These are phyloP conservation scores for Bonia amplexicaulis DNA, from an alignment of 176 grass and related monocot genomes.

Conservation along the genomic window DNA sequence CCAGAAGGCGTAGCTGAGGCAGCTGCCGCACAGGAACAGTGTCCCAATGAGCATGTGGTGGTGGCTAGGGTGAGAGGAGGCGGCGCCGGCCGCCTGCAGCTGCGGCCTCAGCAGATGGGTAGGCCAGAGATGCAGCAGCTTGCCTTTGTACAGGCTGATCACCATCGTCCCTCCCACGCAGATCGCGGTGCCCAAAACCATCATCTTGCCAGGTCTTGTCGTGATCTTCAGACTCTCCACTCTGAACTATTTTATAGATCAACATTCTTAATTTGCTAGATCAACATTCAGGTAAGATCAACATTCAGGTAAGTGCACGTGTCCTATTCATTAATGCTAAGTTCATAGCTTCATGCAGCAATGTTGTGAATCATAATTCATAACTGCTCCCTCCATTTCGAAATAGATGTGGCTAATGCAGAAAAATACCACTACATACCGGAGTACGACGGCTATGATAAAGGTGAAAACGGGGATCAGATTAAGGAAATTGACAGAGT, in stretches of 20 bases:
- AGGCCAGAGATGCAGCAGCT: slow-evolving; percentile 15
- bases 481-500: slow-evolving; percentile 37
- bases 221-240: slow-evolving; percentile 29
- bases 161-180: slow-evolving; percentile 52
- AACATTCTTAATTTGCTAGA: no score
- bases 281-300: no score
- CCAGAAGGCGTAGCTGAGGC: slow-evolving; percentile 44
- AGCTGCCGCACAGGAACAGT: slow-evolving; percentile 28
- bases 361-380: no score
- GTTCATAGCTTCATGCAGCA: no score
- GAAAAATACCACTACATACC: neutral
- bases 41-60: slow-evolving; percentile 31
- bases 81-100: neutral
- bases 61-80: neutral
- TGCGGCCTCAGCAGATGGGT: slow-evolving; percentile 15
- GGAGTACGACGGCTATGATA: slow-evolving; percentile 22
- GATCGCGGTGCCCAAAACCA: slow-evolving; percentile 29
- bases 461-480: slow-evolving; percentile 47
- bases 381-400: no score
- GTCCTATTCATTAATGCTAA: no score
- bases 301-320: no score
- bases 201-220: slow-evolving; percentile 15
- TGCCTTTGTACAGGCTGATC: slow-evolving; percentile 33
- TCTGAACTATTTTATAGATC: neutral
- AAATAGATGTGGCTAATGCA: no score